Conservation (phyloP, 495 filamentous ascomycete species). For the Daldinia decipiens region DNA sequence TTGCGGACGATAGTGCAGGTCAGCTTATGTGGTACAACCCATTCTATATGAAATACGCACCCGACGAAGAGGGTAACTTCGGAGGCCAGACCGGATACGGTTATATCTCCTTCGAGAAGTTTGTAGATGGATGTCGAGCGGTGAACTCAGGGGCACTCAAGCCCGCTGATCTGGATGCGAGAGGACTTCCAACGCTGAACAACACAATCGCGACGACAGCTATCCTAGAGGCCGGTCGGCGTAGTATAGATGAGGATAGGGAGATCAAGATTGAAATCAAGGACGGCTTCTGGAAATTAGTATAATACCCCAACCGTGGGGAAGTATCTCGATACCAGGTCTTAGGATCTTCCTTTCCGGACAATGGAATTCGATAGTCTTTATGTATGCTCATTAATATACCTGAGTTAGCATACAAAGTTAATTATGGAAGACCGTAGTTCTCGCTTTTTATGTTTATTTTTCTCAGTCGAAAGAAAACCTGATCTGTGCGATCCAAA, state of each 20-base stretch:
- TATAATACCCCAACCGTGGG: constrained; percentile 55
- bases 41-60: constrained; percentile 97
- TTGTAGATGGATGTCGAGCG: constrained; percentile 84
- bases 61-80: constrained; percentile 95
- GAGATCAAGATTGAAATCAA: constrained; percentile 75
- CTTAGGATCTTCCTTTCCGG: background rate
- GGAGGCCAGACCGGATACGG: constrained; percentile 88
- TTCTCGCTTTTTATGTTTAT: background rate
- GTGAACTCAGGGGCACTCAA: constrained; percentile 78
- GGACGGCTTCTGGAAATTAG: constrained; percentile 73
- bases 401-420: background rate
- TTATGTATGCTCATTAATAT: background rate
- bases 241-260: constrained; percentile 81
- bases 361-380: background rate
- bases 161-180: constrained; percentile 77
- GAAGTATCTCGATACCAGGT: background rate
- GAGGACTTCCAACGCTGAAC: constrained; percentile 82
- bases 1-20: constrained; percentile 78
- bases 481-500: background rate
- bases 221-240: constrained; percentile 86
- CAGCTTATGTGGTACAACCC: constrained; percentile 87
- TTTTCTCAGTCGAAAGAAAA: background rate
- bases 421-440: background rate
- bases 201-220: constrained; percentile 93
- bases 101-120: constrained; percentile 95